A percentile compares a stretch with the other conserved stretches of the same genome.
phyloP scores from a whole-genome alignment of 371 early-diverging fungal genomes.

The Umbelopsis sp. region DNA sequence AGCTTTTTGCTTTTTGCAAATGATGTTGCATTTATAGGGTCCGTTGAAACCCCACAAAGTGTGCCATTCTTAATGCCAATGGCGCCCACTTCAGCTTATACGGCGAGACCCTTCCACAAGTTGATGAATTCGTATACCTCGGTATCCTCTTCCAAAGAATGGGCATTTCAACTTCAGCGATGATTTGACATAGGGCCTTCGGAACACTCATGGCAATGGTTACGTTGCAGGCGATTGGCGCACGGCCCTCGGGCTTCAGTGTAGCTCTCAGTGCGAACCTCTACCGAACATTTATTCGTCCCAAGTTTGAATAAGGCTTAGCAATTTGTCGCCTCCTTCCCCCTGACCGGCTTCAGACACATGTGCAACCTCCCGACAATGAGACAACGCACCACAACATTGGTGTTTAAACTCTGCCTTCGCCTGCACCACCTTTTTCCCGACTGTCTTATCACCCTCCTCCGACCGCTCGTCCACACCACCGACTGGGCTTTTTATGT shows the following conservation, averaged over 20 bases:
- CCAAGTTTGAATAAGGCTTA: slow-evolving; percentile 23
- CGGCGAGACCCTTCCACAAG: slow-evolving; percentile 18
- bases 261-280: not conserved
- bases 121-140: slow-evolving; percentile 22
- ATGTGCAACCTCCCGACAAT: too few species aligned
- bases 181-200: not conserved
- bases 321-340: not conserved
- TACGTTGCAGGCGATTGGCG: slow-evolving; percentile 1
- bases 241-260: slow-evolving; percentile 7
- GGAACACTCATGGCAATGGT: not conserved
- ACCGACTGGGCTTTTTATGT: too few species aligned
- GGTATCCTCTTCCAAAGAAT: slow-evolving; percentile 23
- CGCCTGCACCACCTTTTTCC: too few species aligned
- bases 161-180: slow-evolving; percentile 8
- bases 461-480: too few species aligned
- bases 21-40: slow-evolving; percentile 35
- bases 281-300: slow-evolving; percentile 21
- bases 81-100: slow-evolving; percentile 11
- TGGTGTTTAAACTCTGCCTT: too few species aligned
- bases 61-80: slow-evolving; percentile 23
- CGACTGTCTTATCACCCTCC: too few species aligned
- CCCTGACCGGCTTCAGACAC: too few species aligned
- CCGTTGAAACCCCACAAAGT: slow-evolving; percentile 37
- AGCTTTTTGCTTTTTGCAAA: slow-evolving; percentile 33
- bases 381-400: too few species aligned